Percentiles rank a stretch among this genome's conserved stretches.
Evolutionary conservation across 345 rosid species (phyloP).

Genomic region (Corchorus olitorius): DNA sequence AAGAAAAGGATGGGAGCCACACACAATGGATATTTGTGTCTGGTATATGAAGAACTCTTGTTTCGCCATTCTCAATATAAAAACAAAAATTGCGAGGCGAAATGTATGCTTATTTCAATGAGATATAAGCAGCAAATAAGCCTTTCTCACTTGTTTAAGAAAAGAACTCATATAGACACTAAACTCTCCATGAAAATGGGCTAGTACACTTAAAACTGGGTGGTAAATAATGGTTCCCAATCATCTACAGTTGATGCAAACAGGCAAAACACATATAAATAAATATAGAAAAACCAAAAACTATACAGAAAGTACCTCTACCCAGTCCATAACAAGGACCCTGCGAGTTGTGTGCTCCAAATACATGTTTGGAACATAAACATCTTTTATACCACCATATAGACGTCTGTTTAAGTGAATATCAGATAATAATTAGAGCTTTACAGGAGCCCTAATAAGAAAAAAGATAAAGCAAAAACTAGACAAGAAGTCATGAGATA

Average conservation of each 20-base stretch:
- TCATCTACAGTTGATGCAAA: neutral
- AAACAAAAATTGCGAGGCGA: neutral
- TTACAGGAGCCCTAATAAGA: neutral
- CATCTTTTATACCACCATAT: constrained; percentile 77
- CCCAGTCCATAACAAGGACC: constrained; percentile 95
- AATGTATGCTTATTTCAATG: neutral
- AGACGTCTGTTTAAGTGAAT: constrained; percentile 54
- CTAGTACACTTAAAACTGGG: neutral
- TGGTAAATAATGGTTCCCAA: neutral
- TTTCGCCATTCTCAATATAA: neutral
- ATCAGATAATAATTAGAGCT: neutral
- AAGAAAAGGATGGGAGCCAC: neutral
- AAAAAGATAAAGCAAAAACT: neutral
- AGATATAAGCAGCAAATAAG: neutral
- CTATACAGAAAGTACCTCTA: constrained; percentile 59
- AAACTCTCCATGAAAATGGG: neutral
- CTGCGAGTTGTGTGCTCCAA: constrained; percentile 76
- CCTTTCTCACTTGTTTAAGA: neutral
- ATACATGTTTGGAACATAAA: constrained; percentile 83
- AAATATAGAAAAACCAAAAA: neutral
- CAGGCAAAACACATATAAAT: neutral
- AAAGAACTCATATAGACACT: neutral
- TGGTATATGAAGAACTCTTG: neutral
- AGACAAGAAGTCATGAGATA: neutral
- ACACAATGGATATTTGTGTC: neutral